Conservation (phyloP, 2,329 filamentous ascomycete genomes). For the Exophiala lecanii-corni region DNA sequence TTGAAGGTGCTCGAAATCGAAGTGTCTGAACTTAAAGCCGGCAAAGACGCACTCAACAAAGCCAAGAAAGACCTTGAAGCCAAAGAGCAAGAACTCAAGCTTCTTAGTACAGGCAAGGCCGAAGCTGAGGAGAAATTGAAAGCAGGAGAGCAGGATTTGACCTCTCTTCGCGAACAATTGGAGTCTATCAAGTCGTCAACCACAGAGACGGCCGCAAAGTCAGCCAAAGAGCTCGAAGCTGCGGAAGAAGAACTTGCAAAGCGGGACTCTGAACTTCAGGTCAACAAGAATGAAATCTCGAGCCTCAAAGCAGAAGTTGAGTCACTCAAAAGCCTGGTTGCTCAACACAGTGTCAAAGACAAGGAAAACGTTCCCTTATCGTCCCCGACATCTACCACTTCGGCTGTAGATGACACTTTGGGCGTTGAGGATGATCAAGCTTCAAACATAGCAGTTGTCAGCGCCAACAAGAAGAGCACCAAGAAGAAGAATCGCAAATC, state of each 20-base stretch:
- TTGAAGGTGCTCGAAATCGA: constrained; percentile 13
- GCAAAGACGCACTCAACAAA: constrained; percentile 3
- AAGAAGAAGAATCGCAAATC: constrained; percentile 1
- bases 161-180: constrained; percentile 6
- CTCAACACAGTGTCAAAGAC: neutral
- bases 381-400: neutral
- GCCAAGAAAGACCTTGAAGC: constrained; percentile 9
- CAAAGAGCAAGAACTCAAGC: constrained; percentile 11
- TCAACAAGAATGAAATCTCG: constrained; percentile 9
- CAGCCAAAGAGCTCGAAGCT: constrained; percentile 2
- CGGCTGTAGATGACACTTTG: neutral
- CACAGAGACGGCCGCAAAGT: constrained; percentile 4
- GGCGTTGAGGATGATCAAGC: constrained; percentile 8
- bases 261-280: constrained; percentile 4
- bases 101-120: constrained; percentile 9
- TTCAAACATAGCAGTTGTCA: constrained; percentile 8
- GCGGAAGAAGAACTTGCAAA: constrained; percentile 7
- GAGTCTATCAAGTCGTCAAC: constrained; percentile 8
- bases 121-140: constrained; percentile 10
- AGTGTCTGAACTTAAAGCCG: constrained; percentile 11
- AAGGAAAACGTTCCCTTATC: neutral
- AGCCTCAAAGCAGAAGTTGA: constrained; percentile 14
- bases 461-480: constrained; percentile 7
- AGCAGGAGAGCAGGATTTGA: constrained; percentile 4
- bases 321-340: neutral